Base-by-base conservation (phyloP, 768 basidiomycete genomes). In the Nidularia pulvinata region DNA sequence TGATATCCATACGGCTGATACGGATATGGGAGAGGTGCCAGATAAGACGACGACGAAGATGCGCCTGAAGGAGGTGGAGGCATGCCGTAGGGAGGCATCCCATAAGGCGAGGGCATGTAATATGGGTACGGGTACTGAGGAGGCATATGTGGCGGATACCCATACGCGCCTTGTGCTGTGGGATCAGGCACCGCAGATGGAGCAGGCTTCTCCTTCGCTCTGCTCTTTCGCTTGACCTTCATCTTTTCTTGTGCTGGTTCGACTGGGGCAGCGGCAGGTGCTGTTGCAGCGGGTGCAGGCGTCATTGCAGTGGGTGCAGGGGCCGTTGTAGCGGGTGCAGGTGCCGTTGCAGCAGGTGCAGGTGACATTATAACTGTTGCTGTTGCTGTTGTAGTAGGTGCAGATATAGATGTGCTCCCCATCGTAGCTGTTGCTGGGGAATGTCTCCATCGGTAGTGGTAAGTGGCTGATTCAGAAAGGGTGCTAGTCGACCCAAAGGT, bases 101-200 rank as follows among this genome's bases (percentile, higher is more conserved):
- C 50, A 55, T 67, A 72, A 1, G 75, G 69, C 9, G 68, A 63
- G 9, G 70, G 67, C 60, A 72, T 61, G 53, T 75, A 77, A 59
- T 72, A 78, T 7, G 74, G 70, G 33, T 68, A 62, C 22, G 67
- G 60, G 22, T 46, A 46, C 13, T 46, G 13, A 11, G 45, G 45
- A 39, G 65, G 51, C 43, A 61, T 60, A 25, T 63, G 52, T 7
- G 59, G 48, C 22, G 65, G 53, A 32, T 55, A 52, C 32, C 50
- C 52, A 45, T 55, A 59, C 33, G 53, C 35, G 10, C 49, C 48
- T 19, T 13, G 33, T 16, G 35, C 42, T 14, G 43, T 10, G 16
- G 53, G n/a, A 9, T 46, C 14, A 9, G 25, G 39, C 32, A 16
- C 42, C 16, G 14, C 45, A n/a, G 22, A n/a, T n/a, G 25, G 52